Base-by-base conservation (phyloP, 139 green algal genomes). In the Deuterostichococcus epilithicus region DNA sequence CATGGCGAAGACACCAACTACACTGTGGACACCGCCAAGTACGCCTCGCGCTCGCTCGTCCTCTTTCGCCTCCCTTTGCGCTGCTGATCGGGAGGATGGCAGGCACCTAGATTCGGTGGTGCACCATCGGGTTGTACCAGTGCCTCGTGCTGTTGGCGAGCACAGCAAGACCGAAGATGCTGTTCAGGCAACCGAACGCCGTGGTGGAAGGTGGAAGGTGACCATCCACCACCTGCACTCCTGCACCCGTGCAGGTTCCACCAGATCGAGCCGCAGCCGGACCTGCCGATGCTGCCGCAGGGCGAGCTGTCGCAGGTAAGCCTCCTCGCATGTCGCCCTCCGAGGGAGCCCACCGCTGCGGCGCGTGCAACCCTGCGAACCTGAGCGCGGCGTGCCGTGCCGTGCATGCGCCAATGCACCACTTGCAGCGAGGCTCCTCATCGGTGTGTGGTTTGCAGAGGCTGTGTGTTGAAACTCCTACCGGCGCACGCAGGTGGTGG, bases 261-360 rank as follows among this genome's bases (percentile, higher is more conserved):
- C 81, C 84, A 93, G 6, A 85, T 94, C 25, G 83, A 90, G 77
- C 90, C 87, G 5, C 88, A 93, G 70, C 80, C 80, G 0, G 80
- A 78, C 10, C 73, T 92, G 73, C 74, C 83, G 33, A 70, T 87
- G 68, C 68, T 87, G 13, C 74, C 80, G 32, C 85, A 85, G 30
- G 36, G 65, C 26, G 70, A 83, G 38, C 82, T 92, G 36, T 86
- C 74, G 6, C 52, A 63, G 52, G 52, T 63, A n/a, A n/a, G n/a
- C n/a, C n/a, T n/a, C n/a, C n/a, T n/a, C n/a, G n/a, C n/a, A n/a
- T n/a, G n/a, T n/a, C n/a, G n/a, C n/a, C n/a, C n/a, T n/a, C n/a
- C n/a, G n/a, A n/a, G n/a, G n/a, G n/a, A n/a, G n/a, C n/a, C n/a
- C n/a, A n/a, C n/a, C n/a, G n/a, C n/a, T n/a, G n/a, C n/a, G n/a